These are phyloP conservation scores for Sugiyamaella grinbergsii DNA, from an alignment of 1,139 yeast genomes.

Conservation along the genomic window DNA sequence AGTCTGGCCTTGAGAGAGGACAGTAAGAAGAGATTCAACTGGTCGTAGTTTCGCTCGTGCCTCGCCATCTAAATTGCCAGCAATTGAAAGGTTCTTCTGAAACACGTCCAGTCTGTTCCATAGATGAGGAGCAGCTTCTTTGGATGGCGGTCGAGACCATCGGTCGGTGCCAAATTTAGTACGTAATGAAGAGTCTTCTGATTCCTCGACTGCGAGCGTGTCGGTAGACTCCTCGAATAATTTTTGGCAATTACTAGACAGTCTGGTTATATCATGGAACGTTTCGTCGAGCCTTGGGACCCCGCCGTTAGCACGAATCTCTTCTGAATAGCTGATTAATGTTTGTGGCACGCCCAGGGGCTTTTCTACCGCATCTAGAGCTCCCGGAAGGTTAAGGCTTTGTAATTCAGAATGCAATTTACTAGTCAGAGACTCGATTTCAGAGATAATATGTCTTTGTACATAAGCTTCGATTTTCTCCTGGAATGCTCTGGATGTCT, in stretches of 20 bases:
- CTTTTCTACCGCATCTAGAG: constrained; percentile 62
- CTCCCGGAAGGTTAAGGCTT: constrained; percentile 53
- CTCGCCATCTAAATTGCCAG: constrained; percentile 61
- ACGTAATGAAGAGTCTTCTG: constrained; percentile 58
- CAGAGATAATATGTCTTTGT: constrained; percentile 52
- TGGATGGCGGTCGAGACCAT: constrained; percentile 47
- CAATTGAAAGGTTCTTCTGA: constrained; percentile 56
- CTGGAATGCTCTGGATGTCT: constrained; percentile 66
- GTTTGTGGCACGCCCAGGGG: constrained; percentile 66
- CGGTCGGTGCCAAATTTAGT: constrained; percentile 50
- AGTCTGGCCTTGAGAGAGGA: constrained; percentile 48
- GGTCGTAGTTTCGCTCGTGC: constrained; percentile 51
- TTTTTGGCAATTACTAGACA: constrained; percentile 48
- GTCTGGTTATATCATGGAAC: constrained; percentile 49
- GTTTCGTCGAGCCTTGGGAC: constrained; percentile 47
- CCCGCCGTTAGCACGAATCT: constrained; percentile 61
- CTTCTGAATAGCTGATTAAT: constrained; percentile 57
- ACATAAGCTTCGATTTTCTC: constrained; percentile 65
- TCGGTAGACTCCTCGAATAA: constrained; percentile 51
- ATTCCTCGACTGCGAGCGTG: constrained; percentile 53
- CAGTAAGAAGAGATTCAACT: constrained; percentile 48
- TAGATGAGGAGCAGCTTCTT: constrained; percentile 38
- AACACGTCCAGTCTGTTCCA: constrained; percentile 49
- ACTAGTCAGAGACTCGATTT: constrained; percentile 54
- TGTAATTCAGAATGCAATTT: constrained; percentile 46